Evolutionary conservation across 176 grass and related monocot genomes (phyloP).

Genomic region (Poa pratensis): DNA sequence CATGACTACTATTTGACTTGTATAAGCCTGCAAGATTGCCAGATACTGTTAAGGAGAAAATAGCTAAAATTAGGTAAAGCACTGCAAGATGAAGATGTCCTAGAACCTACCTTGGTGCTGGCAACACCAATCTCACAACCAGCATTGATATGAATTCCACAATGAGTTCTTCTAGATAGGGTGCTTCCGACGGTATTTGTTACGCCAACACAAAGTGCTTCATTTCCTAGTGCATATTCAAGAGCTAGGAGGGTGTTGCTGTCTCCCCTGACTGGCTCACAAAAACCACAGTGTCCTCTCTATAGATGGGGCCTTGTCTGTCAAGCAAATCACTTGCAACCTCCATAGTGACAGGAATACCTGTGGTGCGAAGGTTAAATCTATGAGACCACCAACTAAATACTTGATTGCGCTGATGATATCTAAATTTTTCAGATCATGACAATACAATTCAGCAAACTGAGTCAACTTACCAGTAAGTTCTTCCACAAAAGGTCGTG

Average conservation of each 20-base stretch:
- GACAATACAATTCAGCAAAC: conserved; percentile 10
- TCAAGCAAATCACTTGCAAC: conserved; percentile 90
- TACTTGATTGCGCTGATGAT: not conserved
- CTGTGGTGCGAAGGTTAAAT: conserved; percentile 30
- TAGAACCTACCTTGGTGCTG: conserved; percentile 73
- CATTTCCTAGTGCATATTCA: conserved; percentile 83
- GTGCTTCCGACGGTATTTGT: conserved; percentile 95
- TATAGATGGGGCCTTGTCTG: conserved; percentile 82
- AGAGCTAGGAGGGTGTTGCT: conserved; percentile 92
- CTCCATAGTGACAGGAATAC: conserved; percentile 93
- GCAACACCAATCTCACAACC: conserved; percentile 97
- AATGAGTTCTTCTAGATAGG: conserved; percentile 91
- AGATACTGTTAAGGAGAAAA: conserved; percentile 23
- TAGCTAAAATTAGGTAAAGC: not conserved
- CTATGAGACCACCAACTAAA: not conserved
- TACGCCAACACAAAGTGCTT: conserved; percentile 87
- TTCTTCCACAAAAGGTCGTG: conserved; percentile 89
- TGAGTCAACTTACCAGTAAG: conserved; percentile 59
- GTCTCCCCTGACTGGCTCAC: conserved; percentile 98
- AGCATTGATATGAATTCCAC: conserved; percentile 94
- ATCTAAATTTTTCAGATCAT: not conserved
- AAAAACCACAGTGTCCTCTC: conserved; percentile 88
- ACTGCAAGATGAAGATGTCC: not conserved
- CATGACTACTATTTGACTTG: conserved; percentile 97
- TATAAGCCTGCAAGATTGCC: conserved; percentile 70